phyloP scores from a whole-genome alignment of 306 rosid genomes.

The Alnus rubra region DNA sequence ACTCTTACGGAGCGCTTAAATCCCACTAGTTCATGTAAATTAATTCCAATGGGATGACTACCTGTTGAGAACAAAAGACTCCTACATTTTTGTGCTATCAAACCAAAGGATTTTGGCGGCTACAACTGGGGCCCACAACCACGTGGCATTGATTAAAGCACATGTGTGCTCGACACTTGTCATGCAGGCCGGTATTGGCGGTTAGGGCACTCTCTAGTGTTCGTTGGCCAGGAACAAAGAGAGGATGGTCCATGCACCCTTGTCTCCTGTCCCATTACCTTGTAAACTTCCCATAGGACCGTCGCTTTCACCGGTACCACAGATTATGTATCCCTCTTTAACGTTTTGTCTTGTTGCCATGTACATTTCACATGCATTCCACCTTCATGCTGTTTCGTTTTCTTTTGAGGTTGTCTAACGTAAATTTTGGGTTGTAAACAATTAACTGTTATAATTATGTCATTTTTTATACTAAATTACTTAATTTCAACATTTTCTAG shows the following conservation, averaged over 20 bases:
- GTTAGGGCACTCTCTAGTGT: conserved; percentile 47
- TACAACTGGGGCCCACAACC: background rate
- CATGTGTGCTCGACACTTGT: conserved; percentile 43
- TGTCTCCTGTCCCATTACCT: conserved; percentile 42
- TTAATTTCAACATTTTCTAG: too few species aligned
- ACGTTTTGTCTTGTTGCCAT: background rate
- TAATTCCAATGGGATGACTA: too few species aligned
- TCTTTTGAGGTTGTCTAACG: too few species aligned
- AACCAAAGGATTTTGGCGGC: conserved; percentile 36
- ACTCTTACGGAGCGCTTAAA: too few species aligned
- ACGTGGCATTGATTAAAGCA: conserved; percentile 3
- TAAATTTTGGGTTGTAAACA: too few species aligned
- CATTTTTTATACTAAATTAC: too few species aligned
- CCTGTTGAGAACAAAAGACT: too few species aligned
- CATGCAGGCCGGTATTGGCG: conserved; percentile 50
- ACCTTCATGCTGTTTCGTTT: background rate
- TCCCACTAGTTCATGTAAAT: too few species aligned
- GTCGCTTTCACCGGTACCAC: background rate
- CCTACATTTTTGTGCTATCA: background rate
- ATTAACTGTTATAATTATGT: too few species aligned
- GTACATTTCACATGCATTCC: background rate
- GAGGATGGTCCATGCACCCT: conserved; percentile 41
- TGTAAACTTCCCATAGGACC: conserved; percentile 11
- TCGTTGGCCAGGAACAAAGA: conserved; percentile 35
- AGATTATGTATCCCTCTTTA: too few species aligned